Evolutionary conservation across 2,329 filamentous ascomycete species (phyloP).

Genomic region (Saccharata proteae): DNA sequence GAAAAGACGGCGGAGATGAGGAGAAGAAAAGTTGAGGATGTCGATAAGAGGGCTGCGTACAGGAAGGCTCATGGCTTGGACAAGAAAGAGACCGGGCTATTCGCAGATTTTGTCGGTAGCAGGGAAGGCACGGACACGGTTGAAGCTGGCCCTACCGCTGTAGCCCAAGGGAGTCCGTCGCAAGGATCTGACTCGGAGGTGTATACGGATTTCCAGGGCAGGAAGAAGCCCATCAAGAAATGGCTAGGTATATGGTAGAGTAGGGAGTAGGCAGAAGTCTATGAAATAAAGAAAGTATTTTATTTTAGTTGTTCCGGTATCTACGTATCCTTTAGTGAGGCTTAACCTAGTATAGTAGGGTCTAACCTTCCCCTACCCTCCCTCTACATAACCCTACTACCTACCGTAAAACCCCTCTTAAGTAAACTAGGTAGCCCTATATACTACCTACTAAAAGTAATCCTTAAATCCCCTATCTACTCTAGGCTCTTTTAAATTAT

Average conservation of each 20-base stretch:
- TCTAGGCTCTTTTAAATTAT: too few relatives aligned
- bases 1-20: conserved; percentile 59
- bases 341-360: too few relatives aligned
- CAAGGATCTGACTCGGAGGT: conserved; percentile 2
- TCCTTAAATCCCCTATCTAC: too few relatives aligned
- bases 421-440: too few relatives aligned
- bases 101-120: conserved; percentile 22
- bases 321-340: too few relatives aligned
- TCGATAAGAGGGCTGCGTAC: conserved; percentile 75
- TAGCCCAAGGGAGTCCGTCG: conserved; percentile 1
- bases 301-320: too few relatives aligned
- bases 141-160: conserved; percentile 6
- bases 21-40: conserved; percentile 65
- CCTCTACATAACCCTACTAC: too few relatives aligned
- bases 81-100: conserved; percentile 22
- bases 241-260: conserved; percentile 65
- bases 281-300: too few relatives aligned
- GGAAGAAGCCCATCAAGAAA: conserved; percentile 55
- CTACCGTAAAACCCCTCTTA: too few relatives aligned
- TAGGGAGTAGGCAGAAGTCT: too few relatives aligned
- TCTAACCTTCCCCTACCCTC: too few relatives aligned
- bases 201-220: conserved; percentile 29
- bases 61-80: conserved; percentile 65
- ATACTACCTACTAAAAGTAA: too few relatives aligned
- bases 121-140: conserved; percentile 13